Evolutionary conservation across 176 grass and related monocot genomes (phyloP).

Genomic region (Elymus sibiricus): DNA sequence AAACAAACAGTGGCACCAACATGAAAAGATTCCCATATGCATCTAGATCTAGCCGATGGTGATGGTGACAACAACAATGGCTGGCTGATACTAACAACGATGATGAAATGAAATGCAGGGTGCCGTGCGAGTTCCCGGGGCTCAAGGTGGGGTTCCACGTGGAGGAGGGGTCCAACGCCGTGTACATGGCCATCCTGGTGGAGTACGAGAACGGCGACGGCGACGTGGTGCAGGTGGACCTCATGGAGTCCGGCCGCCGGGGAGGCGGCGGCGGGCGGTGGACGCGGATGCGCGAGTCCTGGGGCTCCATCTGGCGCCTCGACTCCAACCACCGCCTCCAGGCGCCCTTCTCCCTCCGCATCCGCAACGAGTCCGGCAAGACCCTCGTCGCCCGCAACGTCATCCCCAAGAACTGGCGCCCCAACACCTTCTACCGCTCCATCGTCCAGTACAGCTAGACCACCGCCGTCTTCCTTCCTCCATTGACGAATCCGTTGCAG

Average conservation of each 20-base stretch:
- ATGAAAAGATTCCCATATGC: neutral
- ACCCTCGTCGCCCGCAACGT: slow-evolving; percentile 53
- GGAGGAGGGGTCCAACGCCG: slow-evolving; percentile 54
- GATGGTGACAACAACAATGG: too few relatives aligned
- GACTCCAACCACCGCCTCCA: slow-evolving; percentile 51
- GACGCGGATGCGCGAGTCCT: slow-evolving; percentile 56
- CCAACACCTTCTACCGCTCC: slow-evolving; percentile 62
- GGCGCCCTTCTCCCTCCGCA: slow-evolving; percentile 60
- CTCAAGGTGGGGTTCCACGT: slow-evolving; percentile 77
- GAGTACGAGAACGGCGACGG: slow-evolving; percentile 86
- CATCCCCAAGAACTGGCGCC: slow-evolving; percentile 61
- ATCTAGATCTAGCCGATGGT: neutral
- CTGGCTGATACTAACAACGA: neutral
- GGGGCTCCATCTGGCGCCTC: slow-evolving; percentile 69
- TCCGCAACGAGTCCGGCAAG: slow-evolving; percentile 66
- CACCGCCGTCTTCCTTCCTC: too few relatives aligned
- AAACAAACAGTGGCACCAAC: neutral
- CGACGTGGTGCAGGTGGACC: slow-evolving; percentile 62
- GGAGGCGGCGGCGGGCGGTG: neutral
- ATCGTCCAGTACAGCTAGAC: slow-evolving; percentile 56
- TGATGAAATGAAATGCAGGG: slow-evolving; percentile 19
- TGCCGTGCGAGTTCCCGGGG: slow-evolving; percentile 68
- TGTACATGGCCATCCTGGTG: slow-evolving; percentile 62
- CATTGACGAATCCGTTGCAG: rapidly evolving
- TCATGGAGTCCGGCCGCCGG: slow-evolving; percentile 26